Evolutionary conservation across 495 filamentous ascomycete genomes (phyloP), one percentile per base, ranked within the genome.

Genomic region (Penicillium odoratum): DNA sequence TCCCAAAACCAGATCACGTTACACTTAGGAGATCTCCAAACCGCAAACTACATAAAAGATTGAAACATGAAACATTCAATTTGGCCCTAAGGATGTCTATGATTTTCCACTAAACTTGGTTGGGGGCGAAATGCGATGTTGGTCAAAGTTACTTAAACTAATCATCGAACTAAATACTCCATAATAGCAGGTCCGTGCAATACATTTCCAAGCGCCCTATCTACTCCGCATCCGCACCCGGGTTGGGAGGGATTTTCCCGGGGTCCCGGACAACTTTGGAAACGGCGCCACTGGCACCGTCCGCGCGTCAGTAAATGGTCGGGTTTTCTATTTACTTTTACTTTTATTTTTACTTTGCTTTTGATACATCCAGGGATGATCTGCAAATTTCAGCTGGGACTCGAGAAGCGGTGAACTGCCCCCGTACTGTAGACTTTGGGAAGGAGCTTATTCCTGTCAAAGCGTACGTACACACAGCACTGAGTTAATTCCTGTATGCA

Each of bases 51-150:
- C 21, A 21, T 21, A 21, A 21, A 21, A 21, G 21, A 25, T 38
- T 38, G 4, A 38, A 15, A 38, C 13, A 21, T 16, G 13, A 40
- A 40, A 40, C 33, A 36, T 40, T 40, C 15, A 13, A 15, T 10
- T 33, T 33, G 38, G 15, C 18, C 34, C 56, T 59, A 59, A 59
- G 42, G 56, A 50, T 58, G 46, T n/a, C 16, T 6, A 8, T 48
- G 15, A 30, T 48, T 26, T 26, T 48, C 28, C 46, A 48, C 46
- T 31, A 48, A 13, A 47, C 46, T 48, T 48, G 18, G 26, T 48
- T 48, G 46, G 46, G 46, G 18, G 46, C 46, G 46, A 48, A 48
- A 48, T 48, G 46, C 46, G 46, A 48, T 48, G 46, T 48, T 29
- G 26, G 11, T 15, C 25, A 51, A 34, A 29, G 21, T 47, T 40